A percentile compares a stretch with the other conserved stretches of the same genome.
phyloP scores from a whole-genome alignment of 129 eudicot species.

The Tanacetum coccineum region DNA sequence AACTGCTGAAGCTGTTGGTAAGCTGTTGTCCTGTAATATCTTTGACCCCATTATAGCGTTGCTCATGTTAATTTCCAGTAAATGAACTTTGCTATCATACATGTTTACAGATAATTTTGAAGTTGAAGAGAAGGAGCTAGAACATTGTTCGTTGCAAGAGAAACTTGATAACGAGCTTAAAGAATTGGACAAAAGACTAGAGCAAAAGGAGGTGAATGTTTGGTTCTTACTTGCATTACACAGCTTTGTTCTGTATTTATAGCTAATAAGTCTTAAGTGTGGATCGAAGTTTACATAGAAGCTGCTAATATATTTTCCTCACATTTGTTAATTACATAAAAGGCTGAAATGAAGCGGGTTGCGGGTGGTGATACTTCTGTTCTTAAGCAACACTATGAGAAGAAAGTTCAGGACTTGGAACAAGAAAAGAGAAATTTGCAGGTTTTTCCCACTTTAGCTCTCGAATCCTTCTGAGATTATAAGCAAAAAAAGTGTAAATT shows the following conservation, averaged over 20 bases:
- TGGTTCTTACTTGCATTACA: slow-evolving; percentile 7
- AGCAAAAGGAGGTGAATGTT: slow-evolving; percentile 79
- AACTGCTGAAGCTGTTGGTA: too few relatives aligned
- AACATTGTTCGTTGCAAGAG: slow-evolving; percentile 93
- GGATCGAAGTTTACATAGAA: slow-evolving; percentile 7
- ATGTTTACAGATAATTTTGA: slow-evolving; percentile 54
- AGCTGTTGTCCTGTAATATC: too few relatives aligned
- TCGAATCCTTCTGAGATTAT: not conserved
- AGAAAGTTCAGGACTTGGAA: slow-evolving; percentile 87
- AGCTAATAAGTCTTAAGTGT: not conserved
- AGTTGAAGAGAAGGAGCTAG: slow-evolving; percentile 81
- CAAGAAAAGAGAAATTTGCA: slow-evolving; percentile 74
- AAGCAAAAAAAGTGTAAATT: not conserved
- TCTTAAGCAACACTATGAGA: slow-evolving; percentile 86
- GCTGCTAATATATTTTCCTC: not conserved
- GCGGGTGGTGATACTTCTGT: slow-evolving; percentile 69
- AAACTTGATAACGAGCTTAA: too few relatives aligned
- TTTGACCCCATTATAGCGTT: too few relatives aligned
- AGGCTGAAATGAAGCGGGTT: slow-evolving; percentile 96
- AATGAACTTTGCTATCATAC: not conserved
- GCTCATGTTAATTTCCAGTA: too few relatives aligned
- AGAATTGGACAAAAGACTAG: slow-evolving; percentile 81
- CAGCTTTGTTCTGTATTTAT: not conserved
- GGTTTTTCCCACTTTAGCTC: slow-evolving; percentile 38
- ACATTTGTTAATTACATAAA: slow-evolving; percentile 4